phyloP scores from a whole-genome alignment of 805 yeast species.

The Lipomyces sp. region DNA sequence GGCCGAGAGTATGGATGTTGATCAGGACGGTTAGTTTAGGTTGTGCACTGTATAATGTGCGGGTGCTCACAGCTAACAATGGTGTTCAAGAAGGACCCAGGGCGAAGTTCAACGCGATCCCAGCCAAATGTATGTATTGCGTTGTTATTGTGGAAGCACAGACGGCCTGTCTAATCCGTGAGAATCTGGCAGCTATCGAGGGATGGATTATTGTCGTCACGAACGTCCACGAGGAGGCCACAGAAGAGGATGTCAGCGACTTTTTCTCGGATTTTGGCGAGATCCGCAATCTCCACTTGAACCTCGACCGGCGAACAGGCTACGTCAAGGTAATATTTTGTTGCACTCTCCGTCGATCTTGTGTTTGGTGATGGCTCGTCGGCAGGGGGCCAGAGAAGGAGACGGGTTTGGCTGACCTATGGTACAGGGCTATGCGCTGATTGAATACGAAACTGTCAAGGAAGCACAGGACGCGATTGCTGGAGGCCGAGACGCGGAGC shows the following conservation, averaged over 20 bases:
- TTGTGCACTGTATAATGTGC: too few relatives aligned
- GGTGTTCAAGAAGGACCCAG: too few relatives aligned
- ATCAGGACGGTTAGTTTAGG: slow-evolving; percentile 1
- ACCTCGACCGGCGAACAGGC: slow-evolving; percentile 46
- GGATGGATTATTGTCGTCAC: slow-evolving; percentile 45
- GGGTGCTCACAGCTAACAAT: too few relatives aligned
- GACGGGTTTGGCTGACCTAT: neutral
- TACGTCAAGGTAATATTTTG: slow-evolving; percentile 39
- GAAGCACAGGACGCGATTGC: slow-evolving; percentile 41
- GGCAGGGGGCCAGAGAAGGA: too few relatives aligned
- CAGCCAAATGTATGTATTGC: slow-evolving; percentile 21
- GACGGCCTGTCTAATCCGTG: neutral
- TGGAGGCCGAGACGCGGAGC: slow-evolving; percentile 36
- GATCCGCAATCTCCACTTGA: slow-evolving; percentile 42
- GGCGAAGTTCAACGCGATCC: slow-evolving; percentile 20
- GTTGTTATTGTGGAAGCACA: neutral
- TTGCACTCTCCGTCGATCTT: too few relatives aligned
- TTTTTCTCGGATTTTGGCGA: slow-evolving; percentile 44
- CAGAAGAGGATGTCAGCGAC: slow-evolving; percentile 46
- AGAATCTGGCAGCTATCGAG: slow-evolving; percentile 38
- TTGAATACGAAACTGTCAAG: slow-evolving; percentile 38
- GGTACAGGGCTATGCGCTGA: slow-evolving; percentile 41
- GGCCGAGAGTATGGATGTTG: slow-evolving; percentile 27
- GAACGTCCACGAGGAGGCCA: slow-evolving; percentile 46
- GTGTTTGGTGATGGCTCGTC: neutral